Percentiles rank a stretch among this genome's conserved stretches.
phyloP scores from a whole-genome alignment of 139 green algal species.

The Picochlorum sp. region DNA sequence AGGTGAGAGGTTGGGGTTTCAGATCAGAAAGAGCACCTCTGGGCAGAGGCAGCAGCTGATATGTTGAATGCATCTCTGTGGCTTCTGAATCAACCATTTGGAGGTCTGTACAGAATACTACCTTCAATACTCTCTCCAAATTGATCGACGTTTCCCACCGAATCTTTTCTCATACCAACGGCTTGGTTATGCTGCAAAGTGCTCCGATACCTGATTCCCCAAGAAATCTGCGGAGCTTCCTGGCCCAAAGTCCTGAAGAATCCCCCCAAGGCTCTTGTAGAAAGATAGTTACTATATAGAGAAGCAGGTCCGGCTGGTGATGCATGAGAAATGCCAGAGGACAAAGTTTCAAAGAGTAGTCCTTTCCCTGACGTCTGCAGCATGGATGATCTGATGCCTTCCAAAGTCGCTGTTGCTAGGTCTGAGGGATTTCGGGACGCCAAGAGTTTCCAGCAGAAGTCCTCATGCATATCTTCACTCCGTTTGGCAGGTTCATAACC shows the following conservation, averaged over 20 bases:
- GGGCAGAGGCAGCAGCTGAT: constrained; percentile 29
- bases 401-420: too few relatives aligned
- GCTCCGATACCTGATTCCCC: constrained; percentile 5
- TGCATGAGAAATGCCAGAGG: too few relatives aligned
- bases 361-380: too few relatives aligned
- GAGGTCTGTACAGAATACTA: not conserved
- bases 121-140: not conserved
- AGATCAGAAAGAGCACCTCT: constrained; percentile 51
- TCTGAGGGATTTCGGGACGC: too few relatives aligned
- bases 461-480: too few relatives aligned
- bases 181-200: not conserved
- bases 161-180: not conserved
- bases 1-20: constrained; percentile 25
- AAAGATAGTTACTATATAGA: too few relatives aligned
- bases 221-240: constrained; percentile 15
- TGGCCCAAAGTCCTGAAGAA: not conserved
- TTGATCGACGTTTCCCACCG: constrained; percentile 3
- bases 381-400: too few relatives aligned
- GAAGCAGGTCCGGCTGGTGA: too few relatives aligned
- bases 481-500: not conserved
- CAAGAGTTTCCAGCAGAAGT: too few relatives aligned
- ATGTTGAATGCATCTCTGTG: constrained; percentile 11
- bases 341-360: too few relatives aligned
- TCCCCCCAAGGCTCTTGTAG: not conserved
- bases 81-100: constrained; percentile 11